A percentile compares a stretch with the other conserved stretches of the same genome.
These are phyloP conservation scores for Coniferiporia weirii DNA, from an alignment of 1,284 basidiomycete species.

Conservation along the genomic window DNA sequence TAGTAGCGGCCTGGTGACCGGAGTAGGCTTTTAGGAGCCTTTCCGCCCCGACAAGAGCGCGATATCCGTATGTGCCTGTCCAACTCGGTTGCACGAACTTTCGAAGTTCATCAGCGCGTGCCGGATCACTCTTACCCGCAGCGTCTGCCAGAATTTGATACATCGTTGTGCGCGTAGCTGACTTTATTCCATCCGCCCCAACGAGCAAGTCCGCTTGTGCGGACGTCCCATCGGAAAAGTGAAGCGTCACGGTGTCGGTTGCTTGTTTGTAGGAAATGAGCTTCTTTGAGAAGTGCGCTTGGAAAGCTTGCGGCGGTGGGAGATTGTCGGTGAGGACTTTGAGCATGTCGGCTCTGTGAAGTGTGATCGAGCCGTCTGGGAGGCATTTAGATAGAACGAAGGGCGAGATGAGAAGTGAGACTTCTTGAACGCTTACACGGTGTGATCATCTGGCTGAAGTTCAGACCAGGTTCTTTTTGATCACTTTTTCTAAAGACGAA, in stretches of 20 bases:
- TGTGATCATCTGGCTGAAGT: conserved; percentile 28
- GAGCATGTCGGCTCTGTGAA: conserved; percentile 31
- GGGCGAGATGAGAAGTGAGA: not conserved
- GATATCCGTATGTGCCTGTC: conserved; percentile 40
- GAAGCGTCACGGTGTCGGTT: conserved; percentile 23
- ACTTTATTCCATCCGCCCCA: conserved; percentile 42
- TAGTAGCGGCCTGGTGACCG: conserved; percentile 29
- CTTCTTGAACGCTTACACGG: conserved; percentile 21
- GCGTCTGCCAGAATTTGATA: conserved; percentile 25
- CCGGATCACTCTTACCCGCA: conserved; percentile 9
- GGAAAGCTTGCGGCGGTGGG: conserved; percentile 23
- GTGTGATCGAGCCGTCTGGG: conserved; percentile 30
- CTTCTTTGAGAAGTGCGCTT: conserved; percentile 30
- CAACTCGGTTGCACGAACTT: conserved; percentile 32
- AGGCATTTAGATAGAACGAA: not conserved
- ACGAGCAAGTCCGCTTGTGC: conserved; percentile 38
- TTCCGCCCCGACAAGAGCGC: conserved; percentile 31
- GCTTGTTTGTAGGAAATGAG: conserved; percentile 24
- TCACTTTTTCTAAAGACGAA: conserved; percentile 27
- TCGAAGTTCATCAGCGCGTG: conserved; percentile 17
- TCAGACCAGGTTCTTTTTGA: conserved; percentile 23
- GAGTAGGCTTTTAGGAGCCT: conserved; percentile 31
- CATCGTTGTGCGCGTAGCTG: conserved; percentile 32
- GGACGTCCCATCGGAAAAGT: conserved; percentile 33
- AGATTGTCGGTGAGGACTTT: conserved; percentile 29